Evolutionary conservation across 2,329 filamentous ascomycete genomes (phyloP).

Genomic region (Colletotrichum scovillei): DNA sequence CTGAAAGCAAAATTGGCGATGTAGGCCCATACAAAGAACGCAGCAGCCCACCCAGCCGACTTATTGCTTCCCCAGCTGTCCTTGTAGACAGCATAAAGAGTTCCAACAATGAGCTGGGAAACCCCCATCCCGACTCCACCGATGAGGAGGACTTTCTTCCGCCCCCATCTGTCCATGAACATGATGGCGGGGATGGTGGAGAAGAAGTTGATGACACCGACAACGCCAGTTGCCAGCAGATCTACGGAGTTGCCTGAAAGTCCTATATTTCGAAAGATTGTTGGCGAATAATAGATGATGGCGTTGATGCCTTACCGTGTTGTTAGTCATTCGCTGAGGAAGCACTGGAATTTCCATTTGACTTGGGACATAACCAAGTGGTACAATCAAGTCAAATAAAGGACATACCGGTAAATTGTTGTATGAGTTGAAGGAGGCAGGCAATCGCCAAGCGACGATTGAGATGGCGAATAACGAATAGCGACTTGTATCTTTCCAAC

Average conservation of each 20-base stretch:
- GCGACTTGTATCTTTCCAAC: constrained; percentile 40
- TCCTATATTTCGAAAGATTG: constrained; percentile 56
- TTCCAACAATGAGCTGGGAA: constrained; percentile 67
- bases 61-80: constrained; percentile 56
- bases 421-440: constrained; percentile 62
- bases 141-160: constrained; percentile 52
- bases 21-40: constrained; percentile 69
- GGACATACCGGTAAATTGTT: constrained; percentile 56
- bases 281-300: constrained; percentile 60
- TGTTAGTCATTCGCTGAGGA: too few relatives aligned
- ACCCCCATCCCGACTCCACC: constrained; percentile 39
- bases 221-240: constrained; percentile 67
- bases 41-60: constrained; percentile 67
- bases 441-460: constrained; percentile 55
- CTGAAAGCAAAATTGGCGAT: constrained; percentile 50
- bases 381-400: too few relatives aligned
- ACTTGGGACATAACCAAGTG: too few relatives aligned
- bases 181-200: constrained; percentile 51
- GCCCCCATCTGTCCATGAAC: constrained; percentile 57
- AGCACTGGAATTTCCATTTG: too few relatives aligned
- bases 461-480: constrained; percentile 46
- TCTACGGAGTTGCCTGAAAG: constrained; percentile 53
- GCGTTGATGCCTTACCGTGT: constrained; percentile 32
- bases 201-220: constrained; percentile 66
- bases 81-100: constrained; percentile 61